Percentiles rank a stretch among this genome's conserved stretches.
Conservation (phyloP, 2,329 filamentous ascomycete species). For the Eurotiales sp. region DNA sequence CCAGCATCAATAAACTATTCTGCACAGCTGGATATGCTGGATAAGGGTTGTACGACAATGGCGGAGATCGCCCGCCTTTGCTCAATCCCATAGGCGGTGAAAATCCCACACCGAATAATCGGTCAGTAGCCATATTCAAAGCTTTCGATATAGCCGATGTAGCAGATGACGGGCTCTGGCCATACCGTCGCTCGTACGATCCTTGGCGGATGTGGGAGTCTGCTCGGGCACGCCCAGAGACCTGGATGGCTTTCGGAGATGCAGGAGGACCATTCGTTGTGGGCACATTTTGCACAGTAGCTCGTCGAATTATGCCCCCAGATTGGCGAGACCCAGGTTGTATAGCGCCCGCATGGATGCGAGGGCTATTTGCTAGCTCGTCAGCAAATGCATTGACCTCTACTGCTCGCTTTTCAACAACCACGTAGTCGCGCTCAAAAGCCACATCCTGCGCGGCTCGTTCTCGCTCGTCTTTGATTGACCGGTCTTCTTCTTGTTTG, state of each 20-base stretch:
- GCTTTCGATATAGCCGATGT: slow-evolving; percentile 93
- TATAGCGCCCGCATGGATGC: slow-evolving; percentile 38
- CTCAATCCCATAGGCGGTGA: slow-evolving; percentile 46
- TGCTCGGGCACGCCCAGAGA: slow-evolving; percentile 62
- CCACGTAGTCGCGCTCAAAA: slow-evolving; percentile 89
- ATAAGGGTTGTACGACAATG: slow-evolving; percentile 62
- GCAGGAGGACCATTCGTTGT: slow-evolving; percentile 61
- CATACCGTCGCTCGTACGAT: slow-evolving; percentile 79
- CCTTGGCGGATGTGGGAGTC: slow-evolving; percentile 67
- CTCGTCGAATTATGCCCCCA: slow-evolving; percentile 66
- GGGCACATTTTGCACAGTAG: slow-evolving; percentile 72
- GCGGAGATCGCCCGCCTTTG: slow-evolving; percentile 45
- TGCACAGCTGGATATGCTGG: slow-evolving; percentile 75
- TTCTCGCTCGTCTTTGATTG: slow-evolving; percentile 47
- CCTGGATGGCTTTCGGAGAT: slow-evolving; percentile 68
- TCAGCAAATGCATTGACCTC: slow-evolving; percentile 97
- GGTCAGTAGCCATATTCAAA: slow-evolving; percentile 82
- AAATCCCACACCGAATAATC: slow-evolving; percentile 49
- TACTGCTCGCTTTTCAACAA: slow-evolving; percentile 91
- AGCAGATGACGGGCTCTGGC: slow-evolving; percentile 67
- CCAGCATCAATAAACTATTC: slow-evolving; percentile 62
- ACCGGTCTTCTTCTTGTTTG: slow-evolving; percentile 25
- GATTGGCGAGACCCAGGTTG: slow-evolving; percentile 51
- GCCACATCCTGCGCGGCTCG: slow-evolving; percentile 79
- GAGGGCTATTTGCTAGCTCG: slow-evolving; percentile 81